These are phyloP conservation scores for Cladosporium velox DNA, from an alignment of 2,329 filamentous ascomycete species.

Conservation along the genomic window DNA sequence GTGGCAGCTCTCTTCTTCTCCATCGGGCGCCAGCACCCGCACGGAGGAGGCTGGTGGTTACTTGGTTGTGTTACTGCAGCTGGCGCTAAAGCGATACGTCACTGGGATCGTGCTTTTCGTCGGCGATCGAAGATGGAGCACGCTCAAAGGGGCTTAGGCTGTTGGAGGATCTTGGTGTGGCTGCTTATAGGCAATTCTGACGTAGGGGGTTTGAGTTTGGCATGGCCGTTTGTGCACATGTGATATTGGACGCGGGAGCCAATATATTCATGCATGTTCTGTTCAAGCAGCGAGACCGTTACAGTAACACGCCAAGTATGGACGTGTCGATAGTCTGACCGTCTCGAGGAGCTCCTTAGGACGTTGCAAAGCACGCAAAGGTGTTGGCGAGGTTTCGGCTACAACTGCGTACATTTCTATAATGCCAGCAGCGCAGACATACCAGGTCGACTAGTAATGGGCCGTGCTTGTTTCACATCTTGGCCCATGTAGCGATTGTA, in stretches of 20 bases:
- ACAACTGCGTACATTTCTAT: neutral
- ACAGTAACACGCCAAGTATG: neutral
- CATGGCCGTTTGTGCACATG: constrained; percentile 6
- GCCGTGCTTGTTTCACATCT: neutral
- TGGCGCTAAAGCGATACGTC: constrained; percentile 10
- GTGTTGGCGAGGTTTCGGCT: neutral
- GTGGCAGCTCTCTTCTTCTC: constrained; percentile 5
- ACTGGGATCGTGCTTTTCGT: constrained; percentile 8
- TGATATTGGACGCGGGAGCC: neutral
- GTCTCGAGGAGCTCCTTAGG: neutral
- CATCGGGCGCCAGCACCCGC: constrained; percentile 4
- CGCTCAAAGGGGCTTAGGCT: neutral
- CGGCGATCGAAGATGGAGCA: constrained; percentile 15
- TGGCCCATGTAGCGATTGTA: neutral
- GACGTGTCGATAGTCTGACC: neutral
- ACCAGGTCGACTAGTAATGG: neutral
- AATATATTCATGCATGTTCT: neutral
- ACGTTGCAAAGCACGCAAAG: neutral
- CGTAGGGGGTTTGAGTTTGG: constrained; percentile 4
- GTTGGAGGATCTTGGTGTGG: constrained; percentile 9
- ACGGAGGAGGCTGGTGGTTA: constrained; percentile 13
- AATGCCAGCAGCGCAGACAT: neutral
- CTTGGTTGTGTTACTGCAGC: constrained; percentile 8
- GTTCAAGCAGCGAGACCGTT: neutral
- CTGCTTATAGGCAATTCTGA: constrained; percentile 9